These are phyloP conservation scores for Exophiala oligosperma DNA, from an alignment of 2,329 filamentous ascomycete genomes.

Conservation along the genomic window DNA sequence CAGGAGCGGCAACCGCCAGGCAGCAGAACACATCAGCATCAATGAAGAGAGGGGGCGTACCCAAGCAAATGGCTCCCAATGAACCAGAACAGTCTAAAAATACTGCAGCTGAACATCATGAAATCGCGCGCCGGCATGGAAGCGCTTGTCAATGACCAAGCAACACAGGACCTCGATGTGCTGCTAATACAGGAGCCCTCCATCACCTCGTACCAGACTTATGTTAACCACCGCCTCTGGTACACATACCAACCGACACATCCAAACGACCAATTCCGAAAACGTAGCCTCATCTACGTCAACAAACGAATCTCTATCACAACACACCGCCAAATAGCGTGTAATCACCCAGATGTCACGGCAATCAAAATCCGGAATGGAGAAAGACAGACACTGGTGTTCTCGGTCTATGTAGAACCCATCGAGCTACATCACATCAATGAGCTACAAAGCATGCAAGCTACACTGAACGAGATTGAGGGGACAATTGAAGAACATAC, in stretches of 20 bases:
- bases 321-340: conserved; percentile 29
- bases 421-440: neutral
- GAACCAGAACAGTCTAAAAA: conserved; percentile 9
- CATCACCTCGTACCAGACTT: conserved; percentile 27
- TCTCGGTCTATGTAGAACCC: conserved; percentile 26
- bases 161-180: conserved; percentile 29
- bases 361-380: conserved; percentile 27
- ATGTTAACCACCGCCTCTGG: conserved; percentile 32
- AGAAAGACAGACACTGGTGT: conserved; percentile 23
- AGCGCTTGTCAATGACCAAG: conserved; percentile 32
- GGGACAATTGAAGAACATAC: conserved; percentile 24
- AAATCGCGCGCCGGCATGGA: conserved; percentile 31
- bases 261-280: conserved; percentile 13
- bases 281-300: conserved; percentile 31
- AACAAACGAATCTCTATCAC: conserved; percentile 29
- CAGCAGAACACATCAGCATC: neutral
- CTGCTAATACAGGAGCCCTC: conserved; percentile 26
- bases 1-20: conserved; percentile 25
- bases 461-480: conserved; percentile 7
- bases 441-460: conserved; percentile 5
- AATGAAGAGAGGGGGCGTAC: neutral
- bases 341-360: conserved; percentile 29
- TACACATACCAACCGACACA: conserved; percentile 29
- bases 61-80: conserved; percentile 5
- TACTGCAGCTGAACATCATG: conserved; percentile 28